A percentile compares a stretch with the other conserved stretches of the same genome.
These are phyloP conservation scores for Cairneyella variabilis DNA, from an alignment of 495 filamentous ascomycete species.

Conservation along the genomic window DNA sequence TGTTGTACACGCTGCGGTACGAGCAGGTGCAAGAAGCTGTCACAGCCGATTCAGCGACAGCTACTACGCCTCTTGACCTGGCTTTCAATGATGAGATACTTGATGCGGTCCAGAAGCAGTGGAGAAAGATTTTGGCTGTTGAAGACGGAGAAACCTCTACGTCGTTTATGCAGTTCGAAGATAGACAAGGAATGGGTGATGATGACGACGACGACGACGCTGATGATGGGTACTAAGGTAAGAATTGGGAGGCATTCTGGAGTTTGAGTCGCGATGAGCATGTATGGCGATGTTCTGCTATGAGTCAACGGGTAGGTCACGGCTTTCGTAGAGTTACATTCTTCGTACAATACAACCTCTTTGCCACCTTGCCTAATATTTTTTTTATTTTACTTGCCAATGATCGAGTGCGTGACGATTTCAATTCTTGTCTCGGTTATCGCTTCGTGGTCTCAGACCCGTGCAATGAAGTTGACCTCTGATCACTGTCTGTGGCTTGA, in stretches of 20 bases:
- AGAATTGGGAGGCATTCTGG: not conserved
- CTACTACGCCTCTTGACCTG: slow-evolving; percentile 40
- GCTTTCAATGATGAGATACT: slow-evolving; percentile 66
- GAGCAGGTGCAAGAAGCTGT: slow-evolving; percentile 36
- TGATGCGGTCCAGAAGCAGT: slow-evolving; percentile 57
- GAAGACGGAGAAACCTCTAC: slow-evolving; percentile 28
- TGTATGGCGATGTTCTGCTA: too few relatives aligned
- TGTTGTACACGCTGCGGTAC: slow-evolving; percentile 63
- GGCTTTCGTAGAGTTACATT: too few relatives aligned
- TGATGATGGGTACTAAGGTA: slow-evolving; percentile 14
- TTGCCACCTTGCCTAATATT: too few relatives aligned
- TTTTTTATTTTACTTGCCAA: too few relatives aligned
- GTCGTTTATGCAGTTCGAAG: slow-evolving; percentile 63
- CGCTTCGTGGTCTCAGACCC: too few relatives aligned
- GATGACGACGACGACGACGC: slow-evolving; percentile 40
- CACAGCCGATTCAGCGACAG: slow-evolving; percentile 2
- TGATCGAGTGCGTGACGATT: too few relatives aligned
- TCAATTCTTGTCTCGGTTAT: too few relatives aligned
- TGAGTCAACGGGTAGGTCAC: too few relatives aligned
- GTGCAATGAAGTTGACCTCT: too few relatives aligned
- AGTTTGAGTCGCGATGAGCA: too few relatives aligned
- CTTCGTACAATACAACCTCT: too few relatives aligned
- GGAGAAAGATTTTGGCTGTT: slow-evolving; percentile 53
- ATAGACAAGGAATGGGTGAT: slow-evolving; percentile 44
- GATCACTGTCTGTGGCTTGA: too few relatives aligned